phyloP scores from a whole-genome alignment of 306 rosid species.

The Cicer arietinum region DNA sequence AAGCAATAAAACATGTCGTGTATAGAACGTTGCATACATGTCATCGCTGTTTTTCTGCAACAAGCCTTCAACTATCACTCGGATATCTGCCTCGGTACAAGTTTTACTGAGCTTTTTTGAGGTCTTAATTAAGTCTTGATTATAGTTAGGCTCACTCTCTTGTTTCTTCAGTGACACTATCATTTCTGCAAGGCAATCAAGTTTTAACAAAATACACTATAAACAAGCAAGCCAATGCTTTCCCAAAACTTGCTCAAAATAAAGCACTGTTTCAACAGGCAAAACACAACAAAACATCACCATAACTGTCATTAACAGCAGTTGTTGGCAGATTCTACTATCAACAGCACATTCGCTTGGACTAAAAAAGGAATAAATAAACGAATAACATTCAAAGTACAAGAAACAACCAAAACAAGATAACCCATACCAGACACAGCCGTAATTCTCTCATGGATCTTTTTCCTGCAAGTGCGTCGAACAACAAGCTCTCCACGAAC shows the following conservation, averaged over 20 bases:
- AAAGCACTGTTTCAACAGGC: neutral
- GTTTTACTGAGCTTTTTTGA: constrained; percentile 69
- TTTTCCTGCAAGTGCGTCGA: constrained; percentile 80
- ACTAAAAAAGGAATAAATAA: neutral
- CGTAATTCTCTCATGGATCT: constrained; percentile 79
- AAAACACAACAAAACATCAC: constrained; percentile 11
- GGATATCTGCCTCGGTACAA: constrained; percentile 62
- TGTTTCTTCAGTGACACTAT: constrained; percentile 54
- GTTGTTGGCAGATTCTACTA: neutral
- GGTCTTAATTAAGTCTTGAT: constrained; percentile 58
- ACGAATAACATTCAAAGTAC: neutral
- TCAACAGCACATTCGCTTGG: constrained; percentile 7
- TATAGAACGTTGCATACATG: constrained; percentile 55
- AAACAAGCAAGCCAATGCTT: neutral
- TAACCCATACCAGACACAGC: constrained; percentile 74
- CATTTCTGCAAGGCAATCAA: constrained; percentile 60
- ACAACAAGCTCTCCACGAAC: constrained; percentile 62
- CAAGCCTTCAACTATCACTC: constrained; percentile 59
- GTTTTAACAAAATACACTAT: neutral
- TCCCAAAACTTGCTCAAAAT: neutral
- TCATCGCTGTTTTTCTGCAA: constrained; percentile 63
- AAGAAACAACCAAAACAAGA: constrained; percentile 33
- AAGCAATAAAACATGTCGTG: constrained; percentile 32
- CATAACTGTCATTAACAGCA: neutral
- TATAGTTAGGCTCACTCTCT: constrained; percentile 56